These are phyloP conservation scores for Waitea zeae DNA, from an alignment of 1,284 basidiomycete genomes.

Conservation along the genomic window DNA sequence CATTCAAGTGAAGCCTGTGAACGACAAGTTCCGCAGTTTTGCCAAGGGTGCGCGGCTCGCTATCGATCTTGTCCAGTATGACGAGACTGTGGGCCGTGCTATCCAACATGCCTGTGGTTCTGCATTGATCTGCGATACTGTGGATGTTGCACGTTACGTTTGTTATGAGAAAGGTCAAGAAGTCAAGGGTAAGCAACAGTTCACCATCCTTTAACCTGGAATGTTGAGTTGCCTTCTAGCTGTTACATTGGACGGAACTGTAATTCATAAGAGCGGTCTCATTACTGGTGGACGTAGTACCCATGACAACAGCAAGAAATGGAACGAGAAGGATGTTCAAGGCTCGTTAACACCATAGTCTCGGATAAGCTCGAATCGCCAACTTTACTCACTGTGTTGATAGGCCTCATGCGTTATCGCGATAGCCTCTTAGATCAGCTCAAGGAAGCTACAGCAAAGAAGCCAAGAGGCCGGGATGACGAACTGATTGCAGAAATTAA, in stretches of 20 bases:
- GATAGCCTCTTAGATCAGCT: slow-evolving; percentile 71
- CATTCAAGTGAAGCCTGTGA: slow-evolving; percentile 85
- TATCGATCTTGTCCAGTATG: slow-evolving; percentile 87
- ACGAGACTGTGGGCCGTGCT: slow-evolving; percentile 76
- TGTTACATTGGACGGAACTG: slow-evolving; percentile 90
- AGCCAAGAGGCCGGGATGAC: slow-evolving; percentile 69
- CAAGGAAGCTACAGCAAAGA: slow-evolving; percentile 66
- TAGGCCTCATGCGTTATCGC: slow-evolving; percentile 55
- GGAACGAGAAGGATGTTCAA: slow-evolving; percentile 88
- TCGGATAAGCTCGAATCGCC: slow-evolving; percentile 1
- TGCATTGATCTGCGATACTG: slow-evolving; percentile 86
- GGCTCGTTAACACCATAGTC: slow-evolving; percentile 25
- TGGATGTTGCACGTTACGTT: slow-evolving; percentile 82
- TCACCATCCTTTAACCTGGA: not conserved
- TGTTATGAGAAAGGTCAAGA: slow-evolving; percentile 92
- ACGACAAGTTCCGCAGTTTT: slow-evolving; percentile 88
- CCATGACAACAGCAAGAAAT: slow-evolving; percentile 58
- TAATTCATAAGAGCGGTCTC: slow-evolving; percentile 94
- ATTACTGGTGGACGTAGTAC: slow-evolving; percentile 90
- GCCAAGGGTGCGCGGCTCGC: slow-evolving; percentile 86
- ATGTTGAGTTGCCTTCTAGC: slow-evolving; percentile 30
- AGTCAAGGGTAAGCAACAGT: slow-evolving; percentile 68
- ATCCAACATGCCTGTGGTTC: slow-evolving; percentile 96
- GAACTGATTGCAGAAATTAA: too few species aligned
- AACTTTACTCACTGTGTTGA: too few species aligned